Percentiles rank a stretch among this genome's conserved stretches.
Evolutionary conservation across 495 filamentous ascomycete genomes (phyloP).

Genomic region (Aspergillus ostianus): DNA sequence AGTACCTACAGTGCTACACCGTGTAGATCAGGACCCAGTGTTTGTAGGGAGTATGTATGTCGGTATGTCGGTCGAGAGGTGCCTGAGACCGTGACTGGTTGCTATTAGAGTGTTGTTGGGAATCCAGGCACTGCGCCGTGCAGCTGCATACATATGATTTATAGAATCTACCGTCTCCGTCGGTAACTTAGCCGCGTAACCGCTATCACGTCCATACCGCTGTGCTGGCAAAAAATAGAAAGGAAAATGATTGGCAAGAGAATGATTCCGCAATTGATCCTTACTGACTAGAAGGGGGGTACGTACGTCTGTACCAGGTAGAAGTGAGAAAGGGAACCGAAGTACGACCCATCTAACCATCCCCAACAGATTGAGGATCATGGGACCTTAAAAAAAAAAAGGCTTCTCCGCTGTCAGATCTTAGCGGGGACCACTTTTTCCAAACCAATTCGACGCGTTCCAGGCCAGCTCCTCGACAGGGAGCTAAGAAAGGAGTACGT

Average conservation of each 20-base stretch:
- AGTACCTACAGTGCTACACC: too few species aligned
- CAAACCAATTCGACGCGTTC: background rate
- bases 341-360: conserved; percentile 6
- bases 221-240: background rate
- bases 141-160: background rate
- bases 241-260: background rate
- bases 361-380: conserved; percentile 20
- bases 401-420: conserved; percentile 26
- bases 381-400: conserved; percentile 26
- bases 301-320: background rate
- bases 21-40: background rate
- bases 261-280: background rate
- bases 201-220: background rate
- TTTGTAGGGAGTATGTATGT: background rate
- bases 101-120: too few species aligned
- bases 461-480: background rate
- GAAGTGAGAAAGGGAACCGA: conserved; percentile 1
- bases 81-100: too few species aligned
- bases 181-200: background rate
- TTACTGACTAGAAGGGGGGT: background rate
- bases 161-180: background rate
- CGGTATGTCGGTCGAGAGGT: background rate
- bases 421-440: conserved; percentile 2
- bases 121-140: background rate
- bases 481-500: conserved; percentile 1